Conservation (phyloP, 2,329 filamentous ascomycete species). For the Lecanosticta acicola region DNA sequence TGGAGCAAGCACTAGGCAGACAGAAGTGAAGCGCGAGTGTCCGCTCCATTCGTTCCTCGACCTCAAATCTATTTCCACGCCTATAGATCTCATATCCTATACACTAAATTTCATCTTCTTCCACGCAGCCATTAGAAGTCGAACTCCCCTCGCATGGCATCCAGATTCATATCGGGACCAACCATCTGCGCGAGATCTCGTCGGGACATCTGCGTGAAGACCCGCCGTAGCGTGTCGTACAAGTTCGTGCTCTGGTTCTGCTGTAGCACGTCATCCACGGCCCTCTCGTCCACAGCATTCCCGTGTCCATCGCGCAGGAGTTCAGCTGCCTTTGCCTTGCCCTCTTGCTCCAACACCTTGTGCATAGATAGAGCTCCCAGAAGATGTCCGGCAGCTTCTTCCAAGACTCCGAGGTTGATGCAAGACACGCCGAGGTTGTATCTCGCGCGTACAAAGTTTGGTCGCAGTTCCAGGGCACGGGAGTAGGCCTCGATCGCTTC, state of each 20-base stretch:
- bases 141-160: constrained; percentile 82
- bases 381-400: constrained; percentile 87
- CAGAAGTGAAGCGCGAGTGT: too few relatives aligned
- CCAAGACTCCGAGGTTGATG: constrained; percentile 94
- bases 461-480: constrained; percentile 79
- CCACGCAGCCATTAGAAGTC: constrained; percentile 64
- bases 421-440: constrained; percentile 96
- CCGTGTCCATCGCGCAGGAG: constrained; percentile 58
- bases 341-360: constrained; percentile 82
- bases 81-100: too few relatives aligned
- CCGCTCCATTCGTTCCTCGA: too few relatives aligned
- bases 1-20: too few relatives aligned
- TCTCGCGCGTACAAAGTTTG: constrained; percentile 93
- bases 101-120: too few relatives aligned
- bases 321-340: constrained; percentile 75
- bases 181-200: constrained; percentile 84
- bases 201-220: constrained; percentile 94
- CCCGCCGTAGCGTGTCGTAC: constrained; percentile 86
- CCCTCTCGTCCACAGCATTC: constrained; percentile 57
- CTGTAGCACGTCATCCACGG: constrained; percentile 79
- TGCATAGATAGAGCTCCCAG: constrained; percentile 92
- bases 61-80: too few relatives aligned
- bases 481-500: constrained; percentile 97
- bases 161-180: constrained; percentile 82
- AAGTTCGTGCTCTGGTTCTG: constrained; percentile 97